phyloP scores from a whole-genome alignment of 768 basidiomycete species.

The Hortiboletus campestris region DNA sequence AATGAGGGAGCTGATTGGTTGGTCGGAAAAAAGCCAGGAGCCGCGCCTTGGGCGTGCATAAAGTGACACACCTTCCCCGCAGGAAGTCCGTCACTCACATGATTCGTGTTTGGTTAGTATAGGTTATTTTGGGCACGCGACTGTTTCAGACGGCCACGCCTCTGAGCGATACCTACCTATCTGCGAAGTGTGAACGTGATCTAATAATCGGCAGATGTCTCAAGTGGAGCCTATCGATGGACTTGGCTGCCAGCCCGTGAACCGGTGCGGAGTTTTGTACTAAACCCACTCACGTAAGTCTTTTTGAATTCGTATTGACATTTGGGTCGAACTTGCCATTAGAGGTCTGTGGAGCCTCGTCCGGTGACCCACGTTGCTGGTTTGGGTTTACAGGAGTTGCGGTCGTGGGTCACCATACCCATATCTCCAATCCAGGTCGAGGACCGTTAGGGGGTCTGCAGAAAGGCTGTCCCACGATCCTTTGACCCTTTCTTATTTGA shows the following conservation, averaged over 20 bases:
- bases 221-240: slow-evolving; percentile 7
- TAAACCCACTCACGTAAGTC: neutral
- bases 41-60: slow-evolving; percentile 18
- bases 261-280: slow-evolving; percentile 4
- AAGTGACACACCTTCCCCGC: slow-evolving; percentile 5
- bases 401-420: neutral
- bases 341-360: slow-evolving; percentile 1
- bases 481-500: slow-evolving; percentile 10
- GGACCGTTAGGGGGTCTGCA: slow-evolving; percentile 2
- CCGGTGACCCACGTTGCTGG: neutral
- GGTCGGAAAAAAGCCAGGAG: slow-evolving; percentile 41
- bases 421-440: neutral
- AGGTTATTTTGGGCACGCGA: slow-evolving; percentile 17
- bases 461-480: slow-evolving; percentile 14
- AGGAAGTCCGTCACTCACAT: slow-evolving; percentile 4
- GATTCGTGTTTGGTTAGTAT: slow-evolving; percentile 7
- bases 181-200: slow-evolving; percentile 21
- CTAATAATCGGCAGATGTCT: slow-evolving; percentile 10
- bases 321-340: slow-evolving; percentile 12
- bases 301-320: slow-evolving; percentile 7
- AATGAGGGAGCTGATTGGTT: slow-evolving; percentile 78
- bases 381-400: slow-evolving; percentile 1
- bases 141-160: slow-evolving; percentile 12
- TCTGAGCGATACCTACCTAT: slow-evolving; percentile 16
- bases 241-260: slow-evolving; percentile 5